Base-by-base conservation (phyloP, 176 grass and related monocot species). In the Ensete ventricosum region DNA sequence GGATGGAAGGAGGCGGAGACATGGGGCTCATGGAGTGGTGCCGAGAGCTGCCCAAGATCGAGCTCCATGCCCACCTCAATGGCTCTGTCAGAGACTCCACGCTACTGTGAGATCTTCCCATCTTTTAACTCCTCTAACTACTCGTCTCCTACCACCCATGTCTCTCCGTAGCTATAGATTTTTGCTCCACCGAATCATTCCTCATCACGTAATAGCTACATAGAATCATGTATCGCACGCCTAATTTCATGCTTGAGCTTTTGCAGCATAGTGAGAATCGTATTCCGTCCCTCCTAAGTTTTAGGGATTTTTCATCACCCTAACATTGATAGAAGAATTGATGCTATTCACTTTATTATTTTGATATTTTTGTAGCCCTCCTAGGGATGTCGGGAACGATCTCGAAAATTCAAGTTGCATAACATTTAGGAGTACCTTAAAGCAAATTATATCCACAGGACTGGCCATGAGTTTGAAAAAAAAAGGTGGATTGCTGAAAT, bases 21-120 rank as follows among this genome's bases (percentile, higher is more conserved):
- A 13, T 52, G 78, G 90, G 87, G 86, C 76, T 85, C 76, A 70
- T 64, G 85, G 88, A 87, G 64, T 98, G 94, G 90, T 98, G 90
- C 86, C 52, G 71, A 59, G 80, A 73, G 62, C 83, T 98, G 63
- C 90, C 94, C 82, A 98, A 98, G 80, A 82, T 98, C 73, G 95
- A 98, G 84, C 95, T 98, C 80, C 95, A 98, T 76, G 88, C 95
- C 50, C 95, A 98, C 73, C 95, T 98, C 80, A 98, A 98, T 72
- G 90, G 95, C 57, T 98, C 95, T 78, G 83, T 98, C 73, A 85
- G 95, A 82, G 77, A 93, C 66, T 89, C 95, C 79, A 98, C 95
- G 24, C 88, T 98, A 27, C 78, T 98, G 95, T 98, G 64, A 92
- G 85, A 81, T 67, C 81, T 55, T 60, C 75, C 49, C 53, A 59